Base-by-base conservation (phyloP, 805 yeast species). In the Wickerhamiella lipophila region DNA sequence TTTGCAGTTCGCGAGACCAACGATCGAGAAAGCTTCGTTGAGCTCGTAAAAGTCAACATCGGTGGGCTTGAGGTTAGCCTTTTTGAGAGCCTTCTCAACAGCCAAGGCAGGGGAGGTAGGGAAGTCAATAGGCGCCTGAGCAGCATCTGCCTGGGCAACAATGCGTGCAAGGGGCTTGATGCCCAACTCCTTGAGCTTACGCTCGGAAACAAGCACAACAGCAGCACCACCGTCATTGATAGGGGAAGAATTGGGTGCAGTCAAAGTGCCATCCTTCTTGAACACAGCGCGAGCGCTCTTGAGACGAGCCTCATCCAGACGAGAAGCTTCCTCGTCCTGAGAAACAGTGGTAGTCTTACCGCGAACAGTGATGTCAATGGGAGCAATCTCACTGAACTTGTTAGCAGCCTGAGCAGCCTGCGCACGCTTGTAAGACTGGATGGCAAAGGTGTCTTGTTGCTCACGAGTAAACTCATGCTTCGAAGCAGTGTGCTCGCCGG, bases 201-300 rank as follows among this genome's bases (percentile, higher is more conserved):
- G 70, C 64, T 78, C 96, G 51, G 95, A 83, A 47, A 86, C 92
- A 57, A 92, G 74, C 41, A 92, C 72, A 34, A 92, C 77, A 45
- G 97, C 97, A 49, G 97, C 96, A 65, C 86, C 97, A 69, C 99
- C 99, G 67, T 92, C 99, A 67, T 89, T 92, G 61, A 92, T 74
- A 62, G 94, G 86, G 25, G 96, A 86, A 25, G 97, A 94, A 66
- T 92, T 94, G 59, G 96, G 94, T 22, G 95, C 97, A 35, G 98
- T 89, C 53, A 92, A 89, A 36, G 96, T 84, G 64, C 97, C 98
- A 62, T 87, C 96, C 68, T 77, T 79, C 70, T 84, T 83, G 80
- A 92, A 92, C 34, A 86, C 97, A 48, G 98, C 79, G 72, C 97
- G 83, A 26, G 97, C 96, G 51, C 81, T 47, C 64, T 74, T 77